Base-by-base conservation (phyloP, 2,329 filamentous ascomycete species). In the Botrytis porri region DNA sequence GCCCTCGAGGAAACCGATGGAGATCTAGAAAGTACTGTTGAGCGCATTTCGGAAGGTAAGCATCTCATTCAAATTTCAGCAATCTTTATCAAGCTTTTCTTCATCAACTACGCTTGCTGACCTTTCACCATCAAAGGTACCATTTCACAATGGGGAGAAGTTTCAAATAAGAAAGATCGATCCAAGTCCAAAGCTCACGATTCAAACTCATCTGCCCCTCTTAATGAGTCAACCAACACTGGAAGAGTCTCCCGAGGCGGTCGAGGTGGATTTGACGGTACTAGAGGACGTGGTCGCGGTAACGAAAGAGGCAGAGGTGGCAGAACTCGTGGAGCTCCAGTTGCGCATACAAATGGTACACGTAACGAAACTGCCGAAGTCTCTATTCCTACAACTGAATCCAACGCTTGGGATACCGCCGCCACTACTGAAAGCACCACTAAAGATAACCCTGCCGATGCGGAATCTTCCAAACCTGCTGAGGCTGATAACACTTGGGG, bases 1-100 rank as follows among this genome's bases (percentile, higher is more conserved):
- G 95, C 95, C 75, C 87, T 99, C 74, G 90, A 97, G 83, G 96
- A 99, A 86, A 92, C 91, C 73, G 88, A 93, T 79, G 93, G 93
- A 79, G 92, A 96, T 83, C 86, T 94, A 80, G 88, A 92, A 78
- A 84, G 88, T 79, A 89, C 92, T 77, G 92, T 93, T 81, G 90
- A 92, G 80, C 90, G 90, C 83, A 95, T 96, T 82, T 89, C 91
- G 79, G 91, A 95, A 83, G 92, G 92, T 94, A 86, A 80, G 83
- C 66, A 48, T 74, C 62, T 65, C 43, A 61, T 60, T 35, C 32
- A 39, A 16, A 3, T 35, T n/a, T 14, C 32, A 10, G 16, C n/a
- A 25, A 41, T 64, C 32, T 25, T 8, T 32, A 51, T 54, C 39
- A 12, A 73, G 32, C 4, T 10, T 20, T 6, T 57, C 22, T 18